phyloP scores from a whole-genome alignment of 2,329 filamentous ascomycete genomes.

The Aaosphaeria arxii region DNA sequence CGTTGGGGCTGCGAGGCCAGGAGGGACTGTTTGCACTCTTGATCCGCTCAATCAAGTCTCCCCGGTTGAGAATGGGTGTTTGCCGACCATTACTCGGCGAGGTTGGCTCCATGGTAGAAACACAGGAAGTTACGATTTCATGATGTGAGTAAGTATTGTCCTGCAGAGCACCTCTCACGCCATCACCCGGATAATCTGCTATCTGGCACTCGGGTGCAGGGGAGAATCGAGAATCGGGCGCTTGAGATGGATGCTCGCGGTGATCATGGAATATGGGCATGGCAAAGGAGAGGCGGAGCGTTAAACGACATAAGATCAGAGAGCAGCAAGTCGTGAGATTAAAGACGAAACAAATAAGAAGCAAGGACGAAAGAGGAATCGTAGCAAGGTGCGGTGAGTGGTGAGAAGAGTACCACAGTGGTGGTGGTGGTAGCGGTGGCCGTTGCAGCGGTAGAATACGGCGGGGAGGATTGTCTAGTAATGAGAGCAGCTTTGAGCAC shows the following conservation, averaged over 20 bases:
- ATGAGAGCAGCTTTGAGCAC: slow-evolving; percentile 25
- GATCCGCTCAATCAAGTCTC: slow-evolving; percentile 77
- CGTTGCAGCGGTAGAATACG: slow-evolving; percentile 6
- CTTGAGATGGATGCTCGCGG: slow-evolving; percentile 22
- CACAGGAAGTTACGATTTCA: neutral
- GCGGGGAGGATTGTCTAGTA: slow-evolving; percentile 13
- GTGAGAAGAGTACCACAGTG: slow-evolving; percentile 1
- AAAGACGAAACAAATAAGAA: too few relatives aligned
- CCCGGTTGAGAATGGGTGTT: slow-evolving; percentile 54
- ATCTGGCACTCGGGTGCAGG: slow-evolving; percentile 12
- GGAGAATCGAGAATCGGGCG: slow-evolving; percentile 12
- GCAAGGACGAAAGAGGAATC: too few relatives aligned
- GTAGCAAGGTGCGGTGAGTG: slow-evolving; percentile 2
- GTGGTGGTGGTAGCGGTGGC: slow-evolving; percentile 3
- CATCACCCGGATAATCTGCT: slow-evolving; percentile 10
- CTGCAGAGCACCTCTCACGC: slow-evolving; percentile 6
- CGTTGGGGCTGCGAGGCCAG: slow-evolving; percentile 61
- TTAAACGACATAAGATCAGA: slow-evolving; percentile 22
- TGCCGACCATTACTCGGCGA: slow-evolving; percentile 19
- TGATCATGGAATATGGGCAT: slow-evolving; percentile 42
- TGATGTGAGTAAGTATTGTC: slow-evolving; percentile 7
- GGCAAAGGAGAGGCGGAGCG: slow-evolving; percentile 9
- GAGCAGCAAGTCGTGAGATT: too few relatives aligned
- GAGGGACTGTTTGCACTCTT: slow-evolving; percentile 75
- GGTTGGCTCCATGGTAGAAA: slow-evolving; percentile 7